Evolutionary conservation across 148 eudicot genomes (phyloP), one percentile per base, ranked within the genome.

Genomic region (Beta vulgaris): DNA sequence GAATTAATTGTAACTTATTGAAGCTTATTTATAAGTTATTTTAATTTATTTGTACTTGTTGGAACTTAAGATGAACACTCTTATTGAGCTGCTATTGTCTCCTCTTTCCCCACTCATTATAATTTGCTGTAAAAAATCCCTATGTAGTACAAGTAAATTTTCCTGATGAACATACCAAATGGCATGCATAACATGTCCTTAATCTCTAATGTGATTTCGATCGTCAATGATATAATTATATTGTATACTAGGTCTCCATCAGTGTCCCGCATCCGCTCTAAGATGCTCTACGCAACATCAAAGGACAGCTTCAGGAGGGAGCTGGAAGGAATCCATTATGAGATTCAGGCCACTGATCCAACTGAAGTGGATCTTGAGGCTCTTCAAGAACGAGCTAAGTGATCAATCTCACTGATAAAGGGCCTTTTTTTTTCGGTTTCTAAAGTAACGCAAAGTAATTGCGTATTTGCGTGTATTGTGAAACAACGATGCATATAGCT

Each of bases 261-360:
- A n/a, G 88, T 86, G 39, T 83, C 91, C 42, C 84, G 85, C 10
- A 79, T 74, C 29, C 82, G 93, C 81, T 86, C 80, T 40, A 90
- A 90, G 88, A 88, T 90, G 93, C 79, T 88, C 42, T 90, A 90
- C 73, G 90, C 94, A 25, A 88, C 91, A 82, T 86, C 95, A 54
- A 88, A 90, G 79, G 86, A 83, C 49, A 84, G 84, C 72, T 88
- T 90, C 81, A 82, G 89, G 71, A 75, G 89, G 79, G 91, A 90
- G 82, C 78, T 90, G 23, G 78, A 85, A 29, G 95, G 91, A 46
- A 82, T 90, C 78, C 95, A 90, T 82, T 90, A 85, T 23, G 95
- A 90, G 73, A 90, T 90, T 76, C 95, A 90, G 75, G 95, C 95
- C 37, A 90, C 95, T 18, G 95, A 90, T 79, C 84, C 90, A 15